Evolutionary conservation across 2,329 filamentous ascomycete genomes (phyloP), one percentile per base, ranked within the genome.

Genomic region (Fusarium humuli): DNA sequence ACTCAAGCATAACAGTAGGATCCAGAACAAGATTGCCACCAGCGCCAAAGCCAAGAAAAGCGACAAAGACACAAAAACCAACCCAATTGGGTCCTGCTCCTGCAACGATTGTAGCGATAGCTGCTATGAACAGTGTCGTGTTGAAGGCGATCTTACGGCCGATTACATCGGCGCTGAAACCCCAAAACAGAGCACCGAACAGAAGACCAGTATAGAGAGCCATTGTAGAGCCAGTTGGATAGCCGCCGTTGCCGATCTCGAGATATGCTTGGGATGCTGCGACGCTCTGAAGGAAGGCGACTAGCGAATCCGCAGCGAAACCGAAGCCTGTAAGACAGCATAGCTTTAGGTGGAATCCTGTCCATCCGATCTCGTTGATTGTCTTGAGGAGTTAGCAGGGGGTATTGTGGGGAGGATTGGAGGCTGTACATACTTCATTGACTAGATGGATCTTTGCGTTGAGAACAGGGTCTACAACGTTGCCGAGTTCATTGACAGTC

Each of bases 261-360:
- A 30, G 58, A 8, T 64, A 68, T 3, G 65, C 65, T 16, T 68
- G 65, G 1, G 47, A 8, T 0, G 58, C 52, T 8, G 50, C 63
- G 23, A 68, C 56, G 11, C 50, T 57, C 14, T 69, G 65, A 1
- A 68, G 50, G 2, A 68, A 46, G 4, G 18, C 27, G 2, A 69
- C 40, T 11, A 68, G 45, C 2, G 65, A 68, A 8, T 54, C 72
- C 73, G 55, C 65, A 1, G 65, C 65, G n/a, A 65, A 68, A 1
- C 61, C 87, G 67, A 90, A 90, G 9, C 88, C 88, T 69, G 89
- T 90, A 48, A 90, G 81, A 70, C 86, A 85, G 77, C 90, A 90
- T 1, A 90, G 79, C 76, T 89, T 89, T 75, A 82, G 81, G 68
- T 90, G 88, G 71, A 86, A 89, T 1, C 78, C 77, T 0, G 88